Conservation (phyloP, 352 stramenopile species). For the Stephanocyclus meneghinianus region DNA sequence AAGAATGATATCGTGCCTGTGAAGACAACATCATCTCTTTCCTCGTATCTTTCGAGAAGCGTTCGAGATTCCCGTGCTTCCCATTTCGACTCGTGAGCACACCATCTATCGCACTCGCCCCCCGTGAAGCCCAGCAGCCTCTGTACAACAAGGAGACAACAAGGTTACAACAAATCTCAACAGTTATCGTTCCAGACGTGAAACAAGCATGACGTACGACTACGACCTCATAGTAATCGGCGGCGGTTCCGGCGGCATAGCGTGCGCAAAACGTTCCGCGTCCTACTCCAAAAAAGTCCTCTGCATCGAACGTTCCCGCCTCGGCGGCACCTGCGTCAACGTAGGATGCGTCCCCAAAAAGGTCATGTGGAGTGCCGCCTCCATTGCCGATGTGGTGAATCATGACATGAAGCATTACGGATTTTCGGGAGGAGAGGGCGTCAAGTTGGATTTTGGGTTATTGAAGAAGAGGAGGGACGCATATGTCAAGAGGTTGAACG, state of each 20-base stretch:
- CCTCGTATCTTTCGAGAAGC: too few relatives aligned
- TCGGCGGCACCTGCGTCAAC: slow-evolving; percentile 95
- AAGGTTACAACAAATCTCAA: too few relatives aligned
- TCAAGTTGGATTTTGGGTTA: slow-evolving; percentile 88
- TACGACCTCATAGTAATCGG: slow-evolving; percentile 90
- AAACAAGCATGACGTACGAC: slow-evolving; percentile 21
- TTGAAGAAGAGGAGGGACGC: slow-evolving; percentile 90
- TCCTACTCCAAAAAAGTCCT: slow-evolving; percentile 90
- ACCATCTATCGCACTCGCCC: too few relatives aligned
- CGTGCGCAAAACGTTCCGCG: slow-evolving; percentile 90
- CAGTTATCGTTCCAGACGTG: too few relatives aligned
- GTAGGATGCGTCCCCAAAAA: slow-evolving; percentile 99
- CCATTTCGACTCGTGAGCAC: too few relatives aligned
- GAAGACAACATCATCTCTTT: too few relatives aligned
- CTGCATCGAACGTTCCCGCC: slow-evolving; percentile 51
- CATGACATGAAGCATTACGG: slow-evolving; percentile 80
- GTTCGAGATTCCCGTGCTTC: too few relatives aligned
- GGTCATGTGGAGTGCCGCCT: slow-evolving; percentile 88
- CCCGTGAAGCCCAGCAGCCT: too few relatives aligned
- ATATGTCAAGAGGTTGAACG: slow-evolving; percentile 94
- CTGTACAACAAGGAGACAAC: too few relatives aligned
- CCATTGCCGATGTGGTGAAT: slow-evolving; percentile 66
- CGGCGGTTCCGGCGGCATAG: slow-evolving; percentile 87
- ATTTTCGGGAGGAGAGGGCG: slow-evolving; percentile 30
- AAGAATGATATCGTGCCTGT: too few relatives aligned